Conservation (phyloP, 176 grass and related monocot species). For the Eleusine indica region DNA sequence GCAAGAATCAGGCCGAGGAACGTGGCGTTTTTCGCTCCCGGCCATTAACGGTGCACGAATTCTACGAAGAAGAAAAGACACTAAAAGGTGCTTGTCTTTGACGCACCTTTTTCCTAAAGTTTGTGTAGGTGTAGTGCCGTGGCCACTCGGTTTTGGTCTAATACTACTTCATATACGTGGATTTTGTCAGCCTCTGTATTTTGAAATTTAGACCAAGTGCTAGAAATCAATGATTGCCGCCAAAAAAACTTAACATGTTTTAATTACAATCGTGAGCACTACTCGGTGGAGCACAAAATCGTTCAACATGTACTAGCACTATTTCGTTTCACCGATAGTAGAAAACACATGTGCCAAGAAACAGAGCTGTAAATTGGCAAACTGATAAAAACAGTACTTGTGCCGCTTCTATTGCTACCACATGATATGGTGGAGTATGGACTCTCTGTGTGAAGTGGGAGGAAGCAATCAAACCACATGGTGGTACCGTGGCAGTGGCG, state of each 20-base stretch:
- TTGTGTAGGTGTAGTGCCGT: background rate
- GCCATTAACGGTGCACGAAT: background rate
- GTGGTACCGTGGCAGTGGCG: conserved; percentile 36
- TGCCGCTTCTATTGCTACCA: background rate
- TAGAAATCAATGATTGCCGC: background rate
- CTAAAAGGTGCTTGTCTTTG: background rate
- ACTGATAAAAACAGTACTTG: background rate
- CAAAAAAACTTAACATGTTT: background rate
- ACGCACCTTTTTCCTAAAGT: background rate
- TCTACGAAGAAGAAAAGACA: background rate
- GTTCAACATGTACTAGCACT: background rate
- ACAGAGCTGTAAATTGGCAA: background rate
- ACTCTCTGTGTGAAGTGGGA: background rate
- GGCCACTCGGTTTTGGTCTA: background rate
- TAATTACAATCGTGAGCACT: no score
- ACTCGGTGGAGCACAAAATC: background rate
- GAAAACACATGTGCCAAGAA: background rate
- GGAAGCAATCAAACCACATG: conserved; percentile 38
- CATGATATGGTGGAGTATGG: background rate
- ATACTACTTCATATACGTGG: no score
- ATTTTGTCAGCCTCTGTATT: no score
- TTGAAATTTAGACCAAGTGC: background rate
- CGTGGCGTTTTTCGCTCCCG: conserved; percentile 1
- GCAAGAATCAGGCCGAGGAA: conserved; percentile 1
- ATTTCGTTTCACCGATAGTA: background rate